Evolutionary conservation across 2,329 filamentous ascomycete species (phyloP), one percentile per base, ranked within the genome.

Genomic region (Ramichloridium luteum): DNA sequence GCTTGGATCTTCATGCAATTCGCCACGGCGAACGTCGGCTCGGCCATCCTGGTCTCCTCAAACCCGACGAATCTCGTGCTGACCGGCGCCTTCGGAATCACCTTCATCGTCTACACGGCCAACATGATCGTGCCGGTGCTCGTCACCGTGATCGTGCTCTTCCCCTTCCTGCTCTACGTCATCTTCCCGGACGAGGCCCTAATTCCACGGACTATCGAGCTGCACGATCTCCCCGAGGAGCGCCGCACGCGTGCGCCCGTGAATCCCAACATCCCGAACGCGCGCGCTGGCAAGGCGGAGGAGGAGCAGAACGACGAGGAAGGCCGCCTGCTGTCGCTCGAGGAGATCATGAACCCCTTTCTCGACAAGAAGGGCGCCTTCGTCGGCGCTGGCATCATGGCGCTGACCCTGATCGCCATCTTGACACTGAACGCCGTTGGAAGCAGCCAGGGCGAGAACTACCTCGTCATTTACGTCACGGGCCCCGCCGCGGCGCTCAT

Each of bases 281-380:
- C 72, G 1, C 62, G 72, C 38, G 60, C 64, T 0, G 67, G 69
- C 5, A 67, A 71, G 27, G 59, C 68, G 30, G 67, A 70, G 5
- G 57, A 61, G 6, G 49, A 56, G 6, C 50, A 55, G n/a, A 58
- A 64, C 16, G 56, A 64, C 5, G 67, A 73, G 16, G 55, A 70
- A 35, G 62, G 56, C 3, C 68, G 77, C 39, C 53, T 69, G 1
- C 55, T 77, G 20, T 74, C 74, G 0, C 64, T 83, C 0, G 76
- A 79, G 40, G 77, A 83, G 46, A 45, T 48, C 30, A 47, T 54
- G 30, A 93, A 93, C 63, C 74, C 96, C 44, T 82, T 77, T 16
- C 64, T 81, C 29, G 85, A 96, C 46, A 90, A 98, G 70, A 94
- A 93, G 65, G 80, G 84, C 58, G 74, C 82, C 37, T 98, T 92